A percentile compares a stretch with the other conserved stretches of the same genome.
Conservation (phyloP, 805 yeast species). For the Pichia nakasei region DNA sequence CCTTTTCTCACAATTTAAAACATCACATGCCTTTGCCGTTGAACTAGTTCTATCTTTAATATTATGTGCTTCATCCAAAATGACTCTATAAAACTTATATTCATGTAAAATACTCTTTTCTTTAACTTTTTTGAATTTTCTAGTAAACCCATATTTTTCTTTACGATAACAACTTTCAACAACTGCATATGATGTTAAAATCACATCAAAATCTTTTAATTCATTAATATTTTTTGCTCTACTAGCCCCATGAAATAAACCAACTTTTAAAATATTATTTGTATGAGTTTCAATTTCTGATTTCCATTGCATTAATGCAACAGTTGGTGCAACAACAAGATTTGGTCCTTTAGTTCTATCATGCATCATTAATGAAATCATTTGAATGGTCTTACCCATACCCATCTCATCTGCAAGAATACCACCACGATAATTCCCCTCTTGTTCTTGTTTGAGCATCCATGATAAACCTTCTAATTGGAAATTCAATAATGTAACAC, state of each 20-base stretch:
- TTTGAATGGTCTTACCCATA: slow-evolving; percentile 98
- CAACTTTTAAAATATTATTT: slow-evolving; percentile 55
- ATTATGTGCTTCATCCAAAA: slow-evolving; percentile 95
- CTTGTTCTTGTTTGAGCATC: slow-evolving; percentile 82
- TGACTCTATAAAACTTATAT: slow-evolving; percentile 71
- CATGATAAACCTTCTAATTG: slow-evolving; percentile 91
- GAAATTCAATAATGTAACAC: slow-evolving; percentile 69
- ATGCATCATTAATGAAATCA: slow-evolving; percentile 75
- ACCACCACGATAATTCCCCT: slow-evolving; percentile 74
- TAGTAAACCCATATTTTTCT: slow-evolving; percentile 71
- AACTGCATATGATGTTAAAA: slow-evolving; percentile 88
- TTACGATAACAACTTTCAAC: slow-evolving; percentile 80
- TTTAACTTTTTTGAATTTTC: slow-evolving; percentile 62
- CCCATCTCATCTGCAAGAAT: slow-evolving; percentile 99
- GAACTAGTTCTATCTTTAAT: slow-evolving; percentile 92
- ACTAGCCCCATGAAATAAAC: slow-evolving; percentile 80
- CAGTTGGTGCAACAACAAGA: slow-evolving; percentile 94
- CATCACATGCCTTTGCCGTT: slow-evolving; percentile 87
- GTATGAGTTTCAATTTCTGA: slow-evolving; percentile 86
- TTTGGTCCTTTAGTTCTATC: slow-evolving; percentile 64
- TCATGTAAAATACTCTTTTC: slow-evolving; percentile 71
- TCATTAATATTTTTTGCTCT: slow-evolving; percentile 52
- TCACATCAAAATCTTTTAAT: slow-evolving; percentile 60
- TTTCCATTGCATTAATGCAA: slow-evolving; percentile 98
- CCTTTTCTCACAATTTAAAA: slow-evolving; percentile 58